These are phyloP conservation scores for Symbiodinium natans DNA, from an alignment of 73 alveolate species.

Conservation along the genomic window DNA sequence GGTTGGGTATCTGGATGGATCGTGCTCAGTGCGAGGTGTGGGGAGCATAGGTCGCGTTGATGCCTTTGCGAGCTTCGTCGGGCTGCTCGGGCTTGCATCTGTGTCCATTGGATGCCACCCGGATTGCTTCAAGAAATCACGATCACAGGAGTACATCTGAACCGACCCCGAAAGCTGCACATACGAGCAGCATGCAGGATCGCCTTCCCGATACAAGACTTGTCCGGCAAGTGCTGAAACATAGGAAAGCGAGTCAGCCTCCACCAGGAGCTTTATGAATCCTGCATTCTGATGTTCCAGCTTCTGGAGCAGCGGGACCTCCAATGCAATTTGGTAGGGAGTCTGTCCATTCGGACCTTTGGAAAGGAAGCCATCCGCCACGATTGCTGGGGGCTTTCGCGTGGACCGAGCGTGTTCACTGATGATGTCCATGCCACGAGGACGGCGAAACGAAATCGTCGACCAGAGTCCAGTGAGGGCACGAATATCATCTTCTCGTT, in stretches of 20 bases:
- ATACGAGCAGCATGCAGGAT: conserved; percentile 26
- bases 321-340: conserved; percentile 14
- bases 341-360: conserved; percentile 16
- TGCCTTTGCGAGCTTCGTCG: not conserved
- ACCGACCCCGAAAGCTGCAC: conserved; percentile 59
- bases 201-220: conserved; percentile 32
- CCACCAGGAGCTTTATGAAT: not conserved
- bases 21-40: not conserved
- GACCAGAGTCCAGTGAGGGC: conserved; percentile 74
- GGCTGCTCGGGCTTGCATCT: not conserved
- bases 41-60: not conserved
- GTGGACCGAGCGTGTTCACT: conserved; percentile 29
- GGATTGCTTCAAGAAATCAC: not conserved
- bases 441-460: conserved; percentile 53
- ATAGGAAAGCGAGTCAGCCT: conserved; percentile 44
- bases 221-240: conserved; percentile 39
- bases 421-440: conserved; percentile 54
- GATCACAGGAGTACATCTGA: conserved; percentile 39
- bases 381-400: not conserved
- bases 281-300: not conserved
- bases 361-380: conserved; percentile 39
- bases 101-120: conserved; percentile 53
- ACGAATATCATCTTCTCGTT: conserved; percentile 62
- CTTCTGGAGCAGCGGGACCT: not conserved
- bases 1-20: not conserved